Evolutionary conservation across 345 rosid species (phyloP), one percentile per base, ranked within the genome.

Genomic region (Rhizophora mangle): DNA sequence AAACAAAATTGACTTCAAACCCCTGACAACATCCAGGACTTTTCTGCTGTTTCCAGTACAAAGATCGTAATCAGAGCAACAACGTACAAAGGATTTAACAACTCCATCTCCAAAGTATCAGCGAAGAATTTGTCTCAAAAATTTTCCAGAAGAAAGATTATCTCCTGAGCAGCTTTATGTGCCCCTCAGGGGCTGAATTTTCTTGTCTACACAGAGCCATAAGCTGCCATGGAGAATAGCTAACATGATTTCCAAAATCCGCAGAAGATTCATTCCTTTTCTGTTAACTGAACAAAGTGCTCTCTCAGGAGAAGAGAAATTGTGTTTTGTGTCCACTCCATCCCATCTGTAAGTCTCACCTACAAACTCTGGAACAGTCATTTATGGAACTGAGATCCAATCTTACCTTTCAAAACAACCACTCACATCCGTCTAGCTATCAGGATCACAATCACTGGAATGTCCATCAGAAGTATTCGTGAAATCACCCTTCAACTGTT

Each of bases 81-180:
- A 19, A 36, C 22, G 4, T 16, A 64, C 3, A 27, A 26, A 65
- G 11, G 7, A 26, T 46, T 19, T 2, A 16, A 49, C 46, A 2
- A 9, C 65, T 36, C 30, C 51, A 62, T 32, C 65, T 20, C 65
- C 11, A 3, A 64, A 65, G 29, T 47, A 2, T 10, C 29, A 9
- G 19, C 18, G 51, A 65, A 49, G 58, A 65, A 65, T 64, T 64
- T 65, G 68, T 51, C 32, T 37, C 30, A 47, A 64, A 64, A 64
- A 51, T 27, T 27, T 65, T 65, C 68, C 58, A 29, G 27, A 21
- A 20, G 24, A 65, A 65, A 27, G 37, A 64, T 34, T 15, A 15
- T 63, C 26, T 64, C 68, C 46, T 39, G 15, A 10, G 18, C 58
- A 49, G 37, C 58, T 51, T 29, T 19, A 1, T 9, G 52, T 6